These are phyloP conservation scores for Myxozyma vanderwaltii DNA, from an alignment of 805 yeast genomes.

Conservation along the genomic window DNA sequence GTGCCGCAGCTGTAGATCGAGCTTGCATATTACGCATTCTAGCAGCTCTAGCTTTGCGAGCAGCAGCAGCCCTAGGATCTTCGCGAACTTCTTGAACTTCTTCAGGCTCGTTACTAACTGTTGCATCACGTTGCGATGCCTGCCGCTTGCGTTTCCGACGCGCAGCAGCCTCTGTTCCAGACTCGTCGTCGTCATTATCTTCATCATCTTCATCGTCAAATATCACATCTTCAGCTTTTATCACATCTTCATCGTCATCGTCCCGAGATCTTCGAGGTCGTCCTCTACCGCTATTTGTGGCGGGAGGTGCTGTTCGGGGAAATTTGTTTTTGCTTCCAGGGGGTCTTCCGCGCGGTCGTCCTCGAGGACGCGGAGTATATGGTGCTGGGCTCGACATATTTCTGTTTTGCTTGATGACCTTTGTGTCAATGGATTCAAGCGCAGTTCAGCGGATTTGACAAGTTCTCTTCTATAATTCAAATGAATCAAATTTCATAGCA, in stretches of 20 bases:
- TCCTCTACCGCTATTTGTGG: conserved; percentile 8
- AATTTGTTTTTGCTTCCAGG: conserved; percentile 41
- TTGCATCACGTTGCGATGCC: neutral
- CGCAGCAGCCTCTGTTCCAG: conserved; percentile 3
- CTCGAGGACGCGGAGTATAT: conserved; percentile 30
- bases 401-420: neutral
- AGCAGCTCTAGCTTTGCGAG: conserved; percentile 33
- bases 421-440: neutral
- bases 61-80: conserved; percentile 33
- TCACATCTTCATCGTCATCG: conserved; percentile 25
- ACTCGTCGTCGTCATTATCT: conserved; percentile 17
- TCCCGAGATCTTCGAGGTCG: conserved; percentile 30
- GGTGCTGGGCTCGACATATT: conserved; percentile 15
- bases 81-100: conserved; percentile 29
- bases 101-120: neutral
- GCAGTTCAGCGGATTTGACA: no score
- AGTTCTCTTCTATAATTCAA: no score
- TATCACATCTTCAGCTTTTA: conserved; percentile 24
- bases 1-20: conserved; percentile 41
- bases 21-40: conserved; percentile 25
- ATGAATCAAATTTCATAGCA: neutral
- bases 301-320: conserved; percentile 26
- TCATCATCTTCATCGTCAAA: conserved; percentile 26
- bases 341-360: conserved; percentile 43
- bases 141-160: conserved; percentile 14